Conservation (phyloP, 176 grass and related monocot species). For the Themeda triandra region DNA sequence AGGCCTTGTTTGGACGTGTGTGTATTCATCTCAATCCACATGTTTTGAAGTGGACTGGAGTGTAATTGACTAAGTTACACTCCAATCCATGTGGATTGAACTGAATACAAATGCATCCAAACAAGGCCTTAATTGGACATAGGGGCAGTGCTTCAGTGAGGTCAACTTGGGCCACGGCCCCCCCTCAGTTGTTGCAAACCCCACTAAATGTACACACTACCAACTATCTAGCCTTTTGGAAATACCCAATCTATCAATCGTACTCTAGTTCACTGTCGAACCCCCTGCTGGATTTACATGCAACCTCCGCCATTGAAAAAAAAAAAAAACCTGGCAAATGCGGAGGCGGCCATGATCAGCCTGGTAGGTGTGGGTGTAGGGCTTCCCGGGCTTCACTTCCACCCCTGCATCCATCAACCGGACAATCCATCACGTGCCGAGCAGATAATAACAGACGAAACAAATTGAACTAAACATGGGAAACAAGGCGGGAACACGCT, state of each 20-base stretch:
- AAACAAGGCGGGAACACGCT: no score
- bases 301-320: neutral
- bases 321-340: conserved; percentile 53
- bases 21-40: no score
- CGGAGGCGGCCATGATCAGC: conserved; percentile 71
- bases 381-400: conserved; percentile 83
- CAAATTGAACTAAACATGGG: no score
- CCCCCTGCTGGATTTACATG: neutral
- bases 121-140: no score
- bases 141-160: neutral
- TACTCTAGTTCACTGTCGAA: neutral
- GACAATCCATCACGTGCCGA: neutral
- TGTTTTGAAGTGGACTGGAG: no score
- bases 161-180: no score
- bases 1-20: no score
- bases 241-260: neutral
- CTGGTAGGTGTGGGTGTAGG: conserved; percentile 69
- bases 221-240: neutral
- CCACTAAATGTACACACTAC: neutral
- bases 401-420: conserved; percentile 41
- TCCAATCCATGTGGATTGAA: no score
- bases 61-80: no score
- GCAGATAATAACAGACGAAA: neutral
- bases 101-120: no score
- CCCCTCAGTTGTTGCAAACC: neutral